Base-by-base conservation (phyloP, 1,284 basidiomycete species). In the Pseudozyma sp. region DNA sequence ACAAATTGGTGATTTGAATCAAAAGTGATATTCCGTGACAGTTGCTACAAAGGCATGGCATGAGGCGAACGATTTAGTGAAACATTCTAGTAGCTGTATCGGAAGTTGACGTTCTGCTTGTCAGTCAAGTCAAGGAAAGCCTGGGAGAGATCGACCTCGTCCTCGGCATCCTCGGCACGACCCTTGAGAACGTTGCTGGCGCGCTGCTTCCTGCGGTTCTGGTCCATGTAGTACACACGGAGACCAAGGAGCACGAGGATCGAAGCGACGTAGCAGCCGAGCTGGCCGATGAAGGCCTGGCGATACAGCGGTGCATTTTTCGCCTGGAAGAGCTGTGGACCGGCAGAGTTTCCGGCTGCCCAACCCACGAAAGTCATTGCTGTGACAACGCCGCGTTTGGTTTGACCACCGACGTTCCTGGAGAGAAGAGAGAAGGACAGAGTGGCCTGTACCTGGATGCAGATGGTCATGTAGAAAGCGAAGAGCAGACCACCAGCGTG, bases 261-360 rank as follows among this genome's bases (percentile, higher is more conserved):
- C 70, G 89, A 88, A 31, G 89, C 75, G 25, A 85, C 87, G 65
- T 89, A 89, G 59, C 89, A 85, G 39, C 87, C 85, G 38, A 89
- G 85, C 59, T 89, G 89, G 1, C 85, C 87, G 36, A 87, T 82
- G 70, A 89, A 89, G 1, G 88, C 88, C 45, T 86, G 87, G 60
- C 87, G 61, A 49, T 77, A 84, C 12, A 66, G 45, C 12, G 82
- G 59, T n/a, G 71, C 68, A 40, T 77, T 70, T 21, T 65, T 61
- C 4, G 65, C 54, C 21, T 64, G 75, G 65, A 73, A 83, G 10
- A 78, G 70, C 57, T 83, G 82, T 5, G 82, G 77, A 5, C 78
- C 74, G 7, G 69, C 64, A 3, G 71, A 68, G 66, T 81, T 82
- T 14, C 78, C 78, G 3, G 70, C 65, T 3, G 67, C 66, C 74